A percentile compares a stretch with the other conserved stretches of the same genome.
These are phyloP conservation scores for Soucietia sequanensis DNA, from an alignment of 805 yeast genomes.

Conservation along the genomic window DNA sequence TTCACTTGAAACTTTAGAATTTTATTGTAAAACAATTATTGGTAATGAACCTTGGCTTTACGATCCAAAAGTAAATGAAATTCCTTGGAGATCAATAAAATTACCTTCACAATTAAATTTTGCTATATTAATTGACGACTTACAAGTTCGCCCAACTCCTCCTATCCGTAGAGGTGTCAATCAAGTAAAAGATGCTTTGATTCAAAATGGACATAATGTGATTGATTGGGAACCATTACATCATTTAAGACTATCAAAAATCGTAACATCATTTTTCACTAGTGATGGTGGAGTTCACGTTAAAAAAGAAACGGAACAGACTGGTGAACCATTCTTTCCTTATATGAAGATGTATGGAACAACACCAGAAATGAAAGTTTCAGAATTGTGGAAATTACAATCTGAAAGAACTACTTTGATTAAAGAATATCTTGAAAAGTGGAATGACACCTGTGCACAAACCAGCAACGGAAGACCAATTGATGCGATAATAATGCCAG, in stretches of 20 bases:
- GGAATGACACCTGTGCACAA: constrained; percentile 34
- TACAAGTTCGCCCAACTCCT: constrained; percentile 51
- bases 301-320: constrained; percentile 26
- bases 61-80: constrained; percentile 51
- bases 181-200: constrained; percentile 26
- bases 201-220: constrained; percentile 49
- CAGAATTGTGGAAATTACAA: constrained; percentile 43
- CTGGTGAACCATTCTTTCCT: constrained; percentile 33
- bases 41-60: constrained; percentile 41
- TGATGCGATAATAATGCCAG: constrained; percentile 50
- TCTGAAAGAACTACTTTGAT: constrained; percentile 31
- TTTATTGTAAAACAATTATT: constrained; percentile 37
- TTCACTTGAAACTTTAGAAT: constrained; percentile 36
- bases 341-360: constrained; percentile 38
- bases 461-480: constrained; percentile 38
- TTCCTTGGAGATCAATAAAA: constrained; percentile 46
- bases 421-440: constrained; percentile 39
- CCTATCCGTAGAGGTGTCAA: constrained; percentile 50
- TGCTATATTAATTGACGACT: constrained; percentile 45
- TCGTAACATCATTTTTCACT: constrained; percentile 35
- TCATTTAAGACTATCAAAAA: constrained; percentile 28
- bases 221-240: constrained; percentile 47
- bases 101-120: constrained; percentile 39
- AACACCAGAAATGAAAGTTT: constrained; percentile 31
- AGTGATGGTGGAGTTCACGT: constrained; percentile 47